Evolutionary conservation across 2,329 filamentous ascomycete genomes (phyloP).

Genomic region (Arthrobotrys pseudoclavata): DNA sequence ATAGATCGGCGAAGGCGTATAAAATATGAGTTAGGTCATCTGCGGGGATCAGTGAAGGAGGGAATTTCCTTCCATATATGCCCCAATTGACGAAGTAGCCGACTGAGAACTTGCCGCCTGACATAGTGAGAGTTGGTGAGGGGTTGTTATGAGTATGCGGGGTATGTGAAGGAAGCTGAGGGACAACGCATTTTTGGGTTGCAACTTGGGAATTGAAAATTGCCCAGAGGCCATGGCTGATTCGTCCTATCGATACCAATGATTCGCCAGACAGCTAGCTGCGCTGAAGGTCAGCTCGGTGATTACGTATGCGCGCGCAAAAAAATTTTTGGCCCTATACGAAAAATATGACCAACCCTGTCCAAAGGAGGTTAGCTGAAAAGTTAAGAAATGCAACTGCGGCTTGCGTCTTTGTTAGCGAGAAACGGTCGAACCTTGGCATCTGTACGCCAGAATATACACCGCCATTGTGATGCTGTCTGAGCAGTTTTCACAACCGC

Average conservation of each 20-base stretch:
- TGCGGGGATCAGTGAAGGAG: slow-evolving; percentile 83
- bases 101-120: slow-evolving; percentile 32
- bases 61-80: slow-evolving; percentile 86
- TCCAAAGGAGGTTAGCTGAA: too few relatives aligned
- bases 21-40: slow-evolving; percentile 89
- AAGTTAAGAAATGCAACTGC: too few relatives aligned
- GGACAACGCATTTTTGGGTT: slow-evolving; percentile 11
- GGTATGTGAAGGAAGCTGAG: slow-evolving; percentile 5
- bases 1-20: slow-evolving; percentile 69
- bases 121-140: slow-evolving; percentile 11
- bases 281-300: background rate
- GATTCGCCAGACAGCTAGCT: too few relatives aligned
- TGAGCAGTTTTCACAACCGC: background rate
- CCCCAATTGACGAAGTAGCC: slow-evolving; percentile 68
- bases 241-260: background rate
- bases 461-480: background rate
- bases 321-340: background rate
- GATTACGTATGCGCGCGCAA: background rate
- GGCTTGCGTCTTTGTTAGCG: background rate
- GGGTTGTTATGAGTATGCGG: slow-evolving; percentile 1
- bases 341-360: too few relatives aligned
- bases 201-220: background rate
- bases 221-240: too few relatives aligned
- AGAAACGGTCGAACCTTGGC: background rate
- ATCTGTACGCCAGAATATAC: background rate